These are phyloP conservation scores for Aspergillus tamarii DNA, from an alignment of 2,329 filamentous ascomycete species.

Conservation along the genomic window DNA sequence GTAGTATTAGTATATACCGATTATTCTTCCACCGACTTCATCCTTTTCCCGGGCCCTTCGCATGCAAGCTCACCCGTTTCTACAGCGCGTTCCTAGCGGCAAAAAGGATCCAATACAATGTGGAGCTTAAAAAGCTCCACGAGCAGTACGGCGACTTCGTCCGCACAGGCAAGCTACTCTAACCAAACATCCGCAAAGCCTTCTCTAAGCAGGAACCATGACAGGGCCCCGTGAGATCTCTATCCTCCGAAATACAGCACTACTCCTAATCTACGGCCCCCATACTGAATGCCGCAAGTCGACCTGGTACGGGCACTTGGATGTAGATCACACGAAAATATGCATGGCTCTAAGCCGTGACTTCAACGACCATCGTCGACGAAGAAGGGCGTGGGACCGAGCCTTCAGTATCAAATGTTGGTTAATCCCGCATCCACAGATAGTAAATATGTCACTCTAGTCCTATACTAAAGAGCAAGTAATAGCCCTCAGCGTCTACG, in stretches of 20 bases:
- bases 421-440: not conserved
- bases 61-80: conserved; percentile 27
- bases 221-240: conserved; percentile 17
- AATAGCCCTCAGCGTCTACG: not conserved
- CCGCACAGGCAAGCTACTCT: conserved; percentile 29
- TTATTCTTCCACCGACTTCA: conserved; percentile 20
- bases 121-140: conserved; percentile 34
- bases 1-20: conserved; percentile 31
- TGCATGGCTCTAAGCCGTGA: conserved; percentile 13
- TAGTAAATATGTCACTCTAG: too few relatives aligned
- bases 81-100: conserved; percentile 31
- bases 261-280: conserved; percentile 14
- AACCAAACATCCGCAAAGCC: not conserved
- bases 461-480: not conserved
- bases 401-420: conserved; percentile 18
- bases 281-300: conserved; percentile 17
- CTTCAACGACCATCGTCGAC: conserved; percentile 16
- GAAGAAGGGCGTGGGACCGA: conserved; percentile 18
- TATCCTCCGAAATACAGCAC: conserved; percentile 14
- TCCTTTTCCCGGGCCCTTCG: conserved; percentile 18
- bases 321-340: not conserved
- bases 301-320: conserved; percentile 20
- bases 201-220: not conserved
- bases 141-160: conserved; percentile 38
- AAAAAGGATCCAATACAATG: conserved; percentile 33